These are phyloP conservation scores for Agroathelia rolfsii DNA, from an alignment of 1,284 basidiomycete genomes.

Conservation along the genomic window DNA sequence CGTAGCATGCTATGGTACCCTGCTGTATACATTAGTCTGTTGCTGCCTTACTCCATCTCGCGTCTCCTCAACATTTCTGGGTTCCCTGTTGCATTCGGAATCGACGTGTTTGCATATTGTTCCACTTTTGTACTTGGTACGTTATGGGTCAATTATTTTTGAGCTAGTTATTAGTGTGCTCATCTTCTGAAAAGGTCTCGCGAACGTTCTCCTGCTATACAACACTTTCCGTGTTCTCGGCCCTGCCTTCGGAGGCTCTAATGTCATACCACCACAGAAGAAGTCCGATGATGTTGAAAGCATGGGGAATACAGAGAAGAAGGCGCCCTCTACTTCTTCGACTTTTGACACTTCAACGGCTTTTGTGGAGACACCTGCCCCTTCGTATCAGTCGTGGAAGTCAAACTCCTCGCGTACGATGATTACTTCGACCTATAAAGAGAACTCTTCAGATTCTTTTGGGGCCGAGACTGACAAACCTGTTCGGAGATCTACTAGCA, in stretches of 20 bases:
- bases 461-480: no score
- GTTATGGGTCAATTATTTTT: constrained; percentile 13
- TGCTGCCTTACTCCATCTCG: constrained; percentile 48
- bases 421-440: constrained; percentile 3
- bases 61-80: constrained; percentile 40
- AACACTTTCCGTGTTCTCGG: constrained; percentile 58
- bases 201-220: constrained; percentile 53
- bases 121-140: constrained; percentile 48
- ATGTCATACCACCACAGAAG: constrained; percentile 5
- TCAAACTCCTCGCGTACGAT: constrained; percentile 12
- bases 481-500: no score
- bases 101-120: constrained; percentile 39
- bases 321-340: no score
- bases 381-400: constrained; percentile 13
- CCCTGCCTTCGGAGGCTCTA: constrained; percentile 44
- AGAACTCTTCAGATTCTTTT: no score
- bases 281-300: constrained; percentile 20
- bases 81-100: constrained; percentile 32
- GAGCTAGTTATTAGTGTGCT: constrained; percentile 10
- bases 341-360: no score
- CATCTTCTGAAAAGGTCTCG: constrained; percentile 33
- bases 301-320: constrained; percentile 17
- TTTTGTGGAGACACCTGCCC: constrained; percentile 13
- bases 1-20: constrained; percentile 57
- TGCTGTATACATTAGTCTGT: constrained; percentile 47